phyloP scores from a whole-genome alignment of 78 protist species.

The Dictyostelium firmibasis region DNA sequence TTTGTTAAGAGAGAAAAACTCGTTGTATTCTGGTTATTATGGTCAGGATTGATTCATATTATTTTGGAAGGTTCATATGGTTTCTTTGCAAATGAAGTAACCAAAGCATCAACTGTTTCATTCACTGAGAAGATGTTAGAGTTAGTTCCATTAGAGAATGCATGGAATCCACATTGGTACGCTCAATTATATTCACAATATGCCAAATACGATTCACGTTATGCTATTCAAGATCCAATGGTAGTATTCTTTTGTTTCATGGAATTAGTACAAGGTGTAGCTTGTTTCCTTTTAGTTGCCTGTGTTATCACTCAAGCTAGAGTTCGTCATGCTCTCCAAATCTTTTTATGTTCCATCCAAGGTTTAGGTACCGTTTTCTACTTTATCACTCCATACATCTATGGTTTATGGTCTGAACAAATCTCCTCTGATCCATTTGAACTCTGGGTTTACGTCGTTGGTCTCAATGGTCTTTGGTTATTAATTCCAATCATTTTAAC shows the following conservation, averaged over 20 bases:
- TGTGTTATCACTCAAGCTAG: conserved; percentile 14
- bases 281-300: conserved; percentile 47
- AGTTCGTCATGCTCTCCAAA: conserved; percentile 74
- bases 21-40: conserved; percentile 52
- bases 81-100: conserved; percentile 71
- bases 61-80: conserved; percentile 70
- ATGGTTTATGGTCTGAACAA: conserved; percentile 54
- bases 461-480: conserved; percentile 78
- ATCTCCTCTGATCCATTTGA: conserved; percentile 78
- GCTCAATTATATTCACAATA: conserved; percentile 60
- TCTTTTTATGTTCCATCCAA: conserved; percentile 63
- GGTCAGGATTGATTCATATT: conserved; percentile 80
- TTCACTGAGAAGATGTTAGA: conserved; percentile 63
- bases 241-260: conserved; percentile 72
- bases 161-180: conserved; percentile 56
- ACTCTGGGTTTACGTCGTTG: conserved; percentile 80
- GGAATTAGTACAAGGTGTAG: conserved; percentile 67
- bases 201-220: conserved; percentile 54
- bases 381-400: conserved; percentile 82
- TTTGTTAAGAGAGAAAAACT: conserved; percentile 40
- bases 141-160: conserved; percentile 23
- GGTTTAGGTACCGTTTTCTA: conserved; percentile 76
- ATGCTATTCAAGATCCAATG: conserved; percentile 70
- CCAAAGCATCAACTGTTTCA: conserved; percentile 9
- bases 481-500: conserved; percentile 63